Evolutionary conservation across 768 basidiomycete species (phyloP), one percentile per base, ranked within the genome.

Genomic region (Tricholoma terreum): DNA sequence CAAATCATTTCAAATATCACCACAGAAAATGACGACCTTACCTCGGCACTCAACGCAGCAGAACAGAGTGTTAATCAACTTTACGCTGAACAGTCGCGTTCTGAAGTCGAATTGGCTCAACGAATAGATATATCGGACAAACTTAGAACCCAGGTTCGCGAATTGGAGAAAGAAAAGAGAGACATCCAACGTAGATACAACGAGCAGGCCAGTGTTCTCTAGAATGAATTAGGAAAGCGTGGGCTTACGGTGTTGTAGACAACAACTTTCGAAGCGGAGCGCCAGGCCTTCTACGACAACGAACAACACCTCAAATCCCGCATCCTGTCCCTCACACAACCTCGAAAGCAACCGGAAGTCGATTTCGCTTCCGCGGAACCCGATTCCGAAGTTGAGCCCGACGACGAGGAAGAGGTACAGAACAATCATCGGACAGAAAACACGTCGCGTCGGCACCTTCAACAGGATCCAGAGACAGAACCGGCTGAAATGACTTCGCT

Each of bases 221-320:
- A 14, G 46, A 52, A 50, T 57, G 19, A 48, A 17, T 6, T 45
- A 3, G 24, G 24, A 49, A 27, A n/a, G 8, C 27, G n/a, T 17
- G 56, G 60, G 61, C 56, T 61, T 57, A 57, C 56, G 45, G 54
- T 51, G 50, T 63, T 56, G 57, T 27, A 95, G 92, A 87, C 86
- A n/a, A 76, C 84, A 15, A 89, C 89, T 3, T 95, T 94, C 67
- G 94, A 96, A 67, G 89, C 91, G 7, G 94, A 96, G 72, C 87
- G 94, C 33, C 92, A 94, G 69, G 82, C 92, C 14, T 90, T 94
- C 71, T 93, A 93, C 67, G 93, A 95, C 72, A 93, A 92, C 66
- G 93, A 96, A 65, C 90, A 94, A 68, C 92, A 94, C 71, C 85
- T 94, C 61, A 94, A 93, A 72, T 89, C 90, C 45, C 90, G 92